A percentile compares a stretch with the other conserved stretches of the same genome.
phyloP scores from a whole-genome alignment of 805 yeast species.

The Teunomyces pallodes region DNA sequence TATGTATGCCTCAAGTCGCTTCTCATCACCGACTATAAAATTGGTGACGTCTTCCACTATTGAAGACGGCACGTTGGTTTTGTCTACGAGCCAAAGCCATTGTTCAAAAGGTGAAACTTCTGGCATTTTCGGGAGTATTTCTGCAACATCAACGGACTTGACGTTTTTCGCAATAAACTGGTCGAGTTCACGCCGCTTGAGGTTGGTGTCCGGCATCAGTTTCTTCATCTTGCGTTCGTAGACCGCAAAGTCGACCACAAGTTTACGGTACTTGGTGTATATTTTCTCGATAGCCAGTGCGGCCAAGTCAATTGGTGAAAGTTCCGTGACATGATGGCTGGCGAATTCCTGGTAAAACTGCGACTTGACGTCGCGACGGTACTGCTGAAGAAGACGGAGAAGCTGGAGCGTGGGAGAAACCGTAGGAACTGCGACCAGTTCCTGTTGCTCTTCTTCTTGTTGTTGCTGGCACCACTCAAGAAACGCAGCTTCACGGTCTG shows the following conservation, averaged over 20 bases:
- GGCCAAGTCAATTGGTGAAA: constrained; percentile 12
- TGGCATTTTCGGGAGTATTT: background rate
- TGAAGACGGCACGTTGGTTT: constrained; percentile 13
- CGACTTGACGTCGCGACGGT: constrained; percentile 28
- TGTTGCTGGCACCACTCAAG: constrained; percentile 22
- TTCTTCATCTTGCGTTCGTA: constrained; percentile 26
- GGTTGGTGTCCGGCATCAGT: constrained; percentile 12
- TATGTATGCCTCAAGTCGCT: constrained; percentile 22
- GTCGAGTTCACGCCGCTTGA: constrained; percentile 7
- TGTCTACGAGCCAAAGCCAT: constrained; percentile 30
- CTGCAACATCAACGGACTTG: background rate
- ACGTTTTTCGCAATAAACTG: background rate
- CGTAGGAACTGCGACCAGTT: background rate
- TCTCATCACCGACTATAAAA: constrained; percentile 41
- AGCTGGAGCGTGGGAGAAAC: constrained; percentile 17
- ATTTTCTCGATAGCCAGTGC: constrained; percentile 18
- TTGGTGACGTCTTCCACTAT: constrained; percentile 29
- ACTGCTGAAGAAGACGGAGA: constrained; percentile 24
- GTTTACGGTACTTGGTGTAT: constrained; percentile 26
- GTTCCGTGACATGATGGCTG: constrained; percentile 11
- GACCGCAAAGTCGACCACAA: constrained; percentile 25
- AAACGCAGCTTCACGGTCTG: constrained; percentile 21
- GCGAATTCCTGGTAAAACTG: constrained; percentile 27
- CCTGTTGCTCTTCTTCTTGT: background rate
- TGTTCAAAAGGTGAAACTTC: constrained; percentile 15